Evolutionary conservation across 345 rosid species (phyloP), one percentile per base, ranked within the genome.

Genomic region (Eucalyptus regnans): DNA sequence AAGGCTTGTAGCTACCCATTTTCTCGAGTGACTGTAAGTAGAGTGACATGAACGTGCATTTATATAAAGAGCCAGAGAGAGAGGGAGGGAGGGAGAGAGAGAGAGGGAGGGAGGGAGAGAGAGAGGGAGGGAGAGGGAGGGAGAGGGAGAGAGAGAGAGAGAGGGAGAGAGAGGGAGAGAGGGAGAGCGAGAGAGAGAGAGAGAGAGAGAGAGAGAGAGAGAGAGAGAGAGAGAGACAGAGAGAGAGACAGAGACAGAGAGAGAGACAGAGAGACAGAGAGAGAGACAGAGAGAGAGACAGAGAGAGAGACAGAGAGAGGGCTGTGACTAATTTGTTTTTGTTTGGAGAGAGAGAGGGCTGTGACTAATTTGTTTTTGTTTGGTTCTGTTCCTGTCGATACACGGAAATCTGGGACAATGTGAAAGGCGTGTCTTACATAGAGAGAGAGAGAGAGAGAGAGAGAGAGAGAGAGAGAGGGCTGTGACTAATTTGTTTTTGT

Each of bases 1-100:
- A 93, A 46, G 95, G 94, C 89, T 93, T 97, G 88, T 93, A 88
- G 86, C 23, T 90, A 89, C 25, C 83, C 83, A 76, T 76, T 76
- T 76, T 76, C 83, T 76, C 14, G 5, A 20, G 5, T 85, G 86
- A 50, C 86, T 13, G 54, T 85, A 27, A 50, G 83, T 41, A 18
- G 48, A 76, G 46, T 37, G 48, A 76, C 83, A 5, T 37, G 83
- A 76, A 37, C 14, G 48, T 20, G 46, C 27, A 11, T 18, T 9
- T 43, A 29, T 86, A 50, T 86, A 86, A 3, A 68, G 23, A 33
- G 58, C 58, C 43, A 68, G 31, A 33, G 25, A 9, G 80, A 17
- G 44, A 9, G 25, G 5, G 80, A 17, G 43, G 5, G 43, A 66
- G 43, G 17, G 33, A 33, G 33, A 33, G 43, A 9, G 43, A 66